Conservation (phyloP, 805 yeast species). For the Gaillardinia entomophila region DNA sequence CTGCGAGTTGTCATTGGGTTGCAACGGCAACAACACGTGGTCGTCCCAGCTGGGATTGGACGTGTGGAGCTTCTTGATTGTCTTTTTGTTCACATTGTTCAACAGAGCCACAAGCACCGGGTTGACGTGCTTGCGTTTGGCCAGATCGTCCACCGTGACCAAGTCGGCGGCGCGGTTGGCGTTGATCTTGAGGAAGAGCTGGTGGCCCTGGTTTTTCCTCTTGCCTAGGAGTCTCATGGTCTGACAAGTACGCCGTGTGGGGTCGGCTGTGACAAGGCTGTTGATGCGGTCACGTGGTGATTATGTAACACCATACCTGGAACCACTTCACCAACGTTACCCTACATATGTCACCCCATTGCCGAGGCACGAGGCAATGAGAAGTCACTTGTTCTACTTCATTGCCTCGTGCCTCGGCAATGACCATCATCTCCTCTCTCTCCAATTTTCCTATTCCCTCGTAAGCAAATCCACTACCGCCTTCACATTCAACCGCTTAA, state of each 20-base stretch:
- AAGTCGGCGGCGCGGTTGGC: slow-evolving; percentile 37
- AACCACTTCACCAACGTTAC: no score
- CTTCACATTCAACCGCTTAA: slow-evolving; percentile 82
- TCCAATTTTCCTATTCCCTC: slow-evolving; percentile 33
- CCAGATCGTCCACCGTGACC: slow-evolving; percentile 9
- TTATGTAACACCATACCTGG: no score
- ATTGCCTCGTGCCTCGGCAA: no score
- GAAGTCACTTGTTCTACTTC: no score
- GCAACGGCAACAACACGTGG: slow-evolving; percentile 24
- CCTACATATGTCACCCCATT: no score
- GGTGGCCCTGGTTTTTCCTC: slow-evolving; percentile 3
- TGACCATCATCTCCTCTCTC: no score
- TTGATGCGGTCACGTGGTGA: no score
- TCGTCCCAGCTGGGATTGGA: slow-evolving; percentile 38
- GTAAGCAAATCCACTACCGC: slow-evolving; percentile 87
- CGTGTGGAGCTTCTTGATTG: slow-evolving; percentile 26
- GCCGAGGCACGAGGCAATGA: no score
- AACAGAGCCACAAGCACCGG: slow-evolving; percentile 33
- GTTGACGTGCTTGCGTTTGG: slow-evolving; percentile 18
- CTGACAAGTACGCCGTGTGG: no score
- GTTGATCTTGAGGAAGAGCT: slow-evolving; percentile 24
- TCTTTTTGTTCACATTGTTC: slow-evolving; percentile 22
- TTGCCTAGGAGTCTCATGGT: neutral
- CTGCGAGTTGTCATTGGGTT: slow-evolving; percentile 21
- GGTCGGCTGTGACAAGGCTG: no score